phyloP scores from a whole-genome alignment of 352 stramenopile genomes.

The Pythium periplocum region DNA sequence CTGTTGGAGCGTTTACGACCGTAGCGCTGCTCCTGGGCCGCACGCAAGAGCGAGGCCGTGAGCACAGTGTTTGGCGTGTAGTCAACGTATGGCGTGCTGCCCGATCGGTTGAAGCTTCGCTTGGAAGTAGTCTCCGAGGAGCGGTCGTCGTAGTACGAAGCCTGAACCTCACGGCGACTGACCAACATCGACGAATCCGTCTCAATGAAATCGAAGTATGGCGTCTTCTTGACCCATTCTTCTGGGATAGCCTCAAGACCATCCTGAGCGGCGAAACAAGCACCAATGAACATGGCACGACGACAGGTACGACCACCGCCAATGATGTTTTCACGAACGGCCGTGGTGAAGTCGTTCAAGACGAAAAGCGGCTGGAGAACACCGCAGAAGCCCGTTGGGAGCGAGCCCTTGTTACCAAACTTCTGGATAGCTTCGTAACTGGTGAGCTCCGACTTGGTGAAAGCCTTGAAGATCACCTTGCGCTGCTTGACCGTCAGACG shows the following conservation, averaged over 20 bases:
- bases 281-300: slow-evolving; percentile 77
- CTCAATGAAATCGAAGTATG: slow-evolving; percentile 80
- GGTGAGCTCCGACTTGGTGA: slow-evolving; percentile 75
- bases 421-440: slow-evolving; percentile 82
- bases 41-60: slow-evolving; percentile 30
- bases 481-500: slow-evolving; percentile 74
- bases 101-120: slow-evolving; percentile 12
- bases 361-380: slow-evolving; percentile 78
- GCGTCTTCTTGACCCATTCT: slow-evolving; percentile 74
- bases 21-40: slow-evolving; percentile 15
- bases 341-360: slow-evolving; percentile 71
- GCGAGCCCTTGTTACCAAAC: slow-evolving; percentile 69
- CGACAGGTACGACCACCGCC: slow-evolving; percentile 70
- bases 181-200: slow-evolving; percentile 65
- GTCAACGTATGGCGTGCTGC: slow-evolving; percentile 50
- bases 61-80: slow-evolving; percentile 45
- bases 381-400: slow-evolving; percentile 63
- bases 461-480: slow-evolving; percentile 83
- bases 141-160: slow-evolving; percentile 35
- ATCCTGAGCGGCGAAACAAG: slow-evolving; percentile 74
- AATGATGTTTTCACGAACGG: slow-evolving; percentile 80
- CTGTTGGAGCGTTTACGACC: slow-evolving; percentile 44
- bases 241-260: slow-evolving; percentile 61
- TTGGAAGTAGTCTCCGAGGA: slow-evolving; percentile 32
- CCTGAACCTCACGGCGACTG: slow-evolving; percentile 55